Percentiles rank a stretch among this genome's conserved stretches.
phyloP scores from a whole-genome alignment of 306 rosid genomes.

The Castanopsis chinensis region DNA sequence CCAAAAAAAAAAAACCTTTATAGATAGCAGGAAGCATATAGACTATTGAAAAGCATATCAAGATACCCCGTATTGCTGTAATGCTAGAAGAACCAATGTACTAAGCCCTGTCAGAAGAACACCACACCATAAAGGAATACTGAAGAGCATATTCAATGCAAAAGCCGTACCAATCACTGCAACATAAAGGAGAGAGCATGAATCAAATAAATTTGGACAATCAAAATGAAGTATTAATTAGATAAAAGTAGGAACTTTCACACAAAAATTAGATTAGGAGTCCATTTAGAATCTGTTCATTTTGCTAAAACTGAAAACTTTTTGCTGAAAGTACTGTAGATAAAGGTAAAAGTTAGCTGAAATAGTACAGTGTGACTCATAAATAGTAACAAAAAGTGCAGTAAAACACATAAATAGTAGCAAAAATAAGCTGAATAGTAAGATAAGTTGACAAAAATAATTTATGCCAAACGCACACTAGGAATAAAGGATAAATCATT shows the following conservation, averaged over 20 bases:
- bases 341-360: too few species aligned
- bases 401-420: too few species aligned
- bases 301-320: too few species aligned
- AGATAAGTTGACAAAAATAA: background rate
- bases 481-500: background rate
- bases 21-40: background rate
- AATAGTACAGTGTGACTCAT: rapidly evolving
- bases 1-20: too few species aligned
- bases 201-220: background rate
- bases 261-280: background rate
- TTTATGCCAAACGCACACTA: background rate
- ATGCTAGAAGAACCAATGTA: conserved; percentile 48
- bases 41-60: conserved; percentile 18
- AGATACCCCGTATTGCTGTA: conserved; percentile 96
- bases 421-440: too few species aligned
- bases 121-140: conserved; percentile 53
- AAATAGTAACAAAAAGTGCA: too few species aligned
- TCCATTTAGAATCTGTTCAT: rapidly evolving
- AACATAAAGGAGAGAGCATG: conserved; percentile 3
- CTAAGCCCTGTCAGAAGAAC: conserved; percentile 60
- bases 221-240: background rate
- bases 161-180: conserved; percentile 67
- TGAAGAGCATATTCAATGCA: conserved; percentile 67
- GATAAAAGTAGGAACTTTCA: background rate
- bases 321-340: too few species aligned